Evolutionary conservation across 2,329 filamentous ascomycete species (phyloP).

Genomic region (Xylariaceae sp.): DNA sequence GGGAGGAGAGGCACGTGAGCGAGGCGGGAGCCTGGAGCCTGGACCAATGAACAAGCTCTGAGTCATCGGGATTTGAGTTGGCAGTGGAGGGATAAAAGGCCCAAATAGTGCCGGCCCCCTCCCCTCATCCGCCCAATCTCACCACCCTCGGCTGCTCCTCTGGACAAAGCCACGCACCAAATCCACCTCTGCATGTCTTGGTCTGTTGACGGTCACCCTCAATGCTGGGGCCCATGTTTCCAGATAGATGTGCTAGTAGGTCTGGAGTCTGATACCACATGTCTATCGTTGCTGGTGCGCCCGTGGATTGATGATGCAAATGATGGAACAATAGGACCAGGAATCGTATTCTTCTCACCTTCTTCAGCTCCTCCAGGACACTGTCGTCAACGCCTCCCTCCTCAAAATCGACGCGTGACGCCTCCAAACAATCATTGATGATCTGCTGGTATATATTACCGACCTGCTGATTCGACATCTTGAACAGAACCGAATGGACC

Average conservation of each 20-base stretch:
- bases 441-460: conserved; percentile 74
- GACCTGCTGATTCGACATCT: conserved; percentile 53
- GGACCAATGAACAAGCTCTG: conserved; percentile 17
- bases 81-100: conserved; percentile 39
- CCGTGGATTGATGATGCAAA: conserved; percentile 7
- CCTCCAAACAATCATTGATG: conserved; percentile 81
- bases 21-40: conserved; percentile 3
- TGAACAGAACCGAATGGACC: conserved; percentile 14
- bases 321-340: conserved; percentile 5
- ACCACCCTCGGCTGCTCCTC: conserved; percentile 26
- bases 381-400: conserved; percentile 86
- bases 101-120: conserved; percentile 49
- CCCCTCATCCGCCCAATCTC: conserved; percentile 31
- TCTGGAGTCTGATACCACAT: no score
- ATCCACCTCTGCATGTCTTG: no score
- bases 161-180: no score
- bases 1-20: conserved; percentile 17
- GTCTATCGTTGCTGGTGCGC: no score
- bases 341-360: conserved; percentile 65
- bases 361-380: conserved; percentile 78
- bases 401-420: conserved; percentile 91
- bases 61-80: conserved; percentile 15
- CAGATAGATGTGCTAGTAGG: no score
- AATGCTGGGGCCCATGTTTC: conserved; percentile 3
- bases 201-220: no score